Evolutionary conservation across 2,329 filamentous ascomycete genomes (phyloP), one percentile per base, ranked within the genome.

Genomic region (Exophiala aquamarina): DNA sequence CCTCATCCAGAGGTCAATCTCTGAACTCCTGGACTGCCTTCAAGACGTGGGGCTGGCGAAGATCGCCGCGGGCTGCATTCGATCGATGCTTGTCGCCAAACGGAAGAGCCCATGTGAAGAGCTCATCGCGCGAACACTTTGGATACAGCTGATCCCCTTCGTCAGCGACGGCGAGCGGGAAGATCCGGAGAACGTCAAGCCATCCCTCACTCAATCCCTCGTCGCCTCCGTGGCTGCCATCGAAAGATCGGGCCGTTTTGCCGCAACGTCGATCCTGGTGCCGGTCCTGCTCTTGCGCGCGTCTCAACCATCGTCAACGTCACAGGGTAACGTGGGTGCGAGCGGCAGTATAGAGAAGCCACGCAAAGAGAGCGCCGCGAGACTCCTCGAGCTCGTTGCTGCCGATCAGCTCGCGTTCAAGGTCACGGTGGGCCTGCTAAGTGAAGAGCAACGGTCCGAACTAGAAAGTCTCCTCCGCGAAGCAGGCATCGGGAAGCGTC

Each of bases 61-160:
- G 62, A 91, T 96, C 46, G 90, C 93, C 1, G 87, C 89, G 52
- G 90, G 89, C 62, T 98, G 93, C 67, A 82, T 92, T 57, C 83
- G 91, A 47, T 93, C 90, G 6, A 78, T 97, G 6, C 76, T 97
- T 21, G 72, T 95, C 74, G 79, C 43, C 59, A 70, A 57, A 72
- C 79, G 41, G 72, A 82, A 55, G 78, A 84, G 50, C 57, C 63
- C 76, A 1, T 83, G 87, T 15, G 85, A 90, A 62, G 79, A 89
- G 58, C 82, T 79, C 50, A 84, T 97, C 41, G 80, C 84, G 2
- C 79, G 87, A 41, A 84, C 86, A 56, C 73, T 95, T 40, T 75
- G 92, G 40, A 87, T 89, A 1, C 82, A 84, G 14, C 74, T 95
- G 15, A 72, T 97, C 38, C 72, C 78, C 11, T 97, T 96, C 67